Evolutionary conservation across 2,329 filamentous ascomycete species (phyloP).

Genomic region (Aspergillus terreus): DNA sequence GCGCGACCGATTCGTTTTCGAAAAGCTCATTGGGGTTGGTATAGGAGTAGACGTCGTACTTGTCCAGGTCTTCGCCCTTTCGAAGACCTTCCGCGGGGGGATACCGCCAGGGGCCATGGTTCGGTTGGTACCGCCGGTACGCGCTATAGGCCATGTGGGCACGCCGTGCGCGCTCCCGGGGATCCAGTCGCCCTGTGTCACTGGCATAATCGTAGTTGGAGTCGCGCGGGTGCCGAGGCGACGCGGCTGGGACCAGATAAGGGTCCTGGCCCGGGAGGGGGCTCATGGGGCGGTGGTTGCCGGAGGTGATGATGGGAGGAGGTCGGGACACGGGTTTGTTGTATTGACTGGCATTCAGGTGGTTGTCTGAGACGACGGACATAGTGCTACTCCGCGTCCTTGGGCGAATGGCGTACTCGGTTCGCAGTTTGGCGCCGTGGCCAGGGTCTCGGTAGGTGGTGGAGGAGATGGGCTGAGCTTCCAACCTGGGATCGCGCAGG

Average conservation of each 20-base stretch:
- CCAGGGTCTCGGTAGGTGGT: constrained; percentile 29
- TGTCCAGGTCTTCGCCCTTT: constrained; percentile 37
- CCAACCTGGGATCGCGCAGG: constrained; percentile 23
- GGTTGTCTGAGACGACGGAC: constrained; percentile 24
- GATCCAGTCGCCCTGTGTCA: constrained; percentile 30
- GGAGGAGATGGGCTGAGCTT: constrained; percentile 32
- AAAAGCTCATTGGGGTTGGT: constrained; percentile 47
- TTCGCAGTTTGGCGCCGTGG: constrained; percentile 30
- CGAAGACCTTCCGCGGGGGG: constrained; percentile 25
- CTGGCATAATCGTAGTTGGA: constrained; percentile 36
- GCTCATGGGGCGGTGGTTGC: constrained; percentile 29
- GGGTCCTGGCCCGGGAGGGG: constrained; percentile 31
- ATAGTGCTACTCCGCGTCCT: constrained; percentile 34
- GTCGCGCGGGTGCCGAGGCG: constrained; percentile 23
- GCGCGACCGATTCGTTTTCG: constrained; percentile 41
- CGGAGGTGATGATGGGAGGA: constrained; percentile 26
- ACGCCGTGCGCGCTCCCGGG: constrained; percentile 17
- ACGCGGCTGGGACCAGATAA: constrained; percentile 30
- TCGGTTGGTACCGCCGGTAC: constrained; percentile 25
- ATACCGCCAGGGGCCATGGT: constrained; percentile 23
- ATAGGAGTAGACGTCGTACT: constrained; percentile 45
- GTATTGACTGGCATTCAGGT: constrained; percentile 22
- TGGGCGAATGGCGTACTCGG: constrained; percentile 37
- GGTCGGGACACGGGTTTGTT: constrained; percentile 26
- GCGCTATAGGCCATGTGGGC: constrained; percentile 18